phyloP scores from a whole-genome alignment of 768 basidiomycete species.

The Kwoniella sp. region DNA sequence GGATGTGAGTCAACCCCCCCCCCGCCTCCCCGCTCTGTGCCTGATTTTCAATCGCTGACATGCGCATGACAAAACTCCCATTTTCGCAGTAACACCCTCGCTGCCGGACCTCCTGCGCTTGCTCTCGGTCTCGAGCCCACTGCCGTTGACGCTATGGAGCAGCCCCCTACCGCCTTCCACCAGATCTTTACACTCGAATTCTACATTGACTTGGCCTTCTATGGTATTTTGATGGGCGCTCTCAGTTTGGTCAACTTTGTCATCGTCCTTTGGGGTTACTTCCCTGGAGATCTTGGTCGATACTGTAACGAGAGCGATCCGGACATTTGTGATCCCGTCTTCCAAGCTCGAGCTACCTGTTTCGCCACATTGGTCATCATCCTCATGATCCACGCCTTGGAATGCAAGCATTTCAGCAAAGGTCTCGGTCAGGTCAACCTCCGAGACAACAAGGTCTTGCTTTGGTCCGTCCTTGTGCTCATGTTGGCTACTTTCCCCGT shows the following conservation, averaged over 20 bases:
- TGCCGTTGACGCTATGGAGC: slow-evolving; percentile 61
- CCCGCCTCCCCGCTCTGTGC: no score
- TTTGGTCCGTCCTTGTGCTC: slow-evolving; percentile 52
- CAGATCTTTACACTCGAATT: slow-evolving; percentile 57
- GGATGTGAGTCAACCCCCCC: slow-evolving; percentile 43
- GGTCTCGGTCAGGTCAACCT: slow-evolving; percentile 55
- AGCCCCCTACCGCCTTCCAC: slow-evolving; percentile 57
- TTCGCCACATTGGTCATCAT: slow-evolving; percentile 57
- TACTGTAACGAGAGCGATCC: slow-evolving; percentile 53
- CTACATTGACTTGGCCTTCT: slow-evolving; percentile 55
- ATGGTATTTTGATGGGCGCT: slow-evolving; percentile 56
- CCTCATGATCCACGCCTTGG: slow-evolving; percentile 51
- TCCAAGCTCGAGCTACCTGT: slow-evolving; percentile 56
- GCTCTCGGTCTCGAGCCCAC: slow-evolving; percentile 64
- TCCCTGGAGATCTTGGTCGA: slow-evolving; percentile 51
- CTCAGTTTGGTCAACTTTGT: slow-evolving; percentile 55
- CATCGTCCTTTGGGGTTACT: slow-evolving; percentile 56
- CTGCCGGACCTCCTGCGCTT: slow-evolving; percentile 63
- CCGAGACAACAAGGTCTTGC: slow-evolving; percentile 55
- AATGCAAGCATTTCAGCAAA: slow-evolving; percentile 55
- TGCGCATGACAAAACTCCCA: slow-evolving; percentile 31
- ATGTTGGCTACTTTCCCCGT: slow-evolving; percentile 54
- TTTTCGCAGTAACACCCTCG: slow-evolving; percentile 63
- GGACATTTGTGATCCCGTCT: slow-evolving; percentile 55
- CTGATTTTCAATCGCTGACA: no score